Base-by-base conservation (phyloP, 2,329 filamentous ascomycete species). In the Neonectria magnoliae region DNA sequence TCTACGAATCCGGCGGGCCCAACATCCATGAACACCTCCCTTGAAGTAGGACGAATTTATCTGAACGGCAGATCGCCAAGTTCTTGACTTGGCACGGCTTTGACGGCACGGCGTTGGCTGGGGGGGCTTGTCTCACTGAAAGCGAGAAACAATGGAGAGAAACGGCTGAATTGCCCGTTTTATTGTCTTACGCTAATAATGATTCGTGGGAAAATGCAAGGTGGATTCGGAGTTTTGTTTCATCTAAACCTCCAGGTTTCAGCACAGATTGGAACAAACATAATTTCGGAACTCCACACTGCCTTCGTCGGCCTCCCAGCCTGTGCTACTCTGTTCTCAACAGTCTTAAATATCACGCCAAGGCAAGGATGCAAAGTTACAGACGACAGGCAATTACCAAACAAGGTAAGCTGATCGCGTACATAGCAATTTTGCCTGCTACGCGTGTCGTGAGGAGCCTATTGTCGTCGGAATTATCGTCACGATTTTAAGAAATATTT, bases 191-290 rank as follows among this genome's bases (percentile, higher is more conserved):
- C 9, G 29, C n/a, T 20, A 10, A 16, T 11, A 10, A 5, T 5
- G 48, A 51, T 51, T 51, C 13, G 48, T 51, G 48, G 48, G 22
- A 51, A 51, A 33, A 51, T 14, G 6, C 3, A 51, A 1, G n/a
- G 48, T 51, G 48, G 29, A 10, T n/a, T n/a, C 31, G 48, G 48
- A n/a, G 18, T 20, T 22, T 51, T 33, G 48, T 51, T 51, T 51
- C 48, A 29, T 31, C 47, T 20, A 31, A 9, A 31, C 16, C 4
- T 5, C n/a, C 27, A 5, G 47, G 47, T n/a, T 31, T n/a, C 47
- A 31, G 25, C n/a, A 5, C 20, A n/a, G 20, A n/a, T 1, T 13
- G 22, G 44, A n/a, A 38, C 16, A 38, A 38, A 38, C 36, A 38
- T 38, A 16, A 38, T 38, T n/a, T 38, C 36, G 36, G 5, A 38